Percentiles rank a stretch among this genome's conserved stretches.
Conservation (phyloP, 768 basidiomycete species). For the Paxillus ammoniavirescens region DNA sequence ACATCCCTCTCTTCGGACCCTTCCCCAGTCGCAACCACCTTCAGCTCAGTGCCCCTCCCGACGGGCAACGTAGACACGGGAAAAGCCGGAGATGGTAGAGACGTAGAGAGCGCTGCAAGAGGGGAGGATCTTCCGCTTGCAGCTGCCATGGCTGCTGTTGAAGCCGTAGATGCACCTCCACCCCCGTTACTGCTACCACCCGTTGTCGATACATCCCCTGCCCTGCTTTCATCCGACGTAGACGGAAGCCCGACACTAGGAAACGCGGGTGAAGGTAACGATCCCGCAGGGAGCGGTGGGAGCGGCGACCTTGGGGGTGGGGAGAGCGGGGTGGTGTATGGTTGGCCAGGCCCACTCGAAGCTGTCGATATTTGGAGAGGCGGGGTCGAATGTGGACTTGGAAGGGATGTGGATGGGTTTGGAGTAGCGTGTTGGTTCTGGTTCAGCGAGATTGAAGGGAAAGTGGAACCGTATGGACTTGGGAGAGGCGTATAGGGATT, state of each 20-base stretch:
- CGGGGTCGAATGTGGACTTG: neutral
- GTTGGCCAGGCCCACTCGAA: constrained; percentile 1
- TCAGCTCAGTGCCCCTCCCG: neutral
- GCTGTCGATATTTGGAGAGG: neutral
- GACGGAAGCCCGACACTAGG: neutral
- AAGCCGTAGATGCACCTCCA: neutral
- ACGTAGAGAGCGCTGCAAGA: constrained; percentile 5
- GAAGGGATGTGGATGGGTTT: neutral
- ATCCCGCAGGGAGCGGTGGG: constrained; percentile 16
- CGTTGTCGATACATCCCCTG: too few relatives aligned
- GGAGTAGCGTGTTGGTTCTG: neutral
- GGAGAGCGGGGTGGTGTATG: constrained; percentile 14
- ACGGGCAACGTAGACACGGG: neutral
- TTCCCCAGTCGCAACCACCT: neutral
- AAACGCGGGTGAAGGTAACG: constrained; percentile 16
- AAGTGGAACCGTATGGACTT: constrained; percentile 2
- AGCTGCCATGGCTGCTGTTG: neutral
- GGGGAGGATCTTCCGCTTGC: constrained; percentile 21
- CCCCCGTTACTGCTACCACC: neutral
- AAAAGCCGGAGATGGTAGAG: constrained; percentile 10
- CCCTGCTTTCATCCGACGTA: neutral
- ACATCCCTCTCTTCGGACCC: neutral
- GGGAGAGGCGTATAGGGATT: neutral
- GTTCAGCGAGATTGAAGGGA: neutral
- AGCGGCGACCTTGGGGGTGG: constrained; percentile 24